Percentiles rank a stretch among this genome's conserved stretches.
phyloP scores from a whole-genome alignment of 805 yeast genomes.

The Saccharomycopsis capsularis region DNA sequence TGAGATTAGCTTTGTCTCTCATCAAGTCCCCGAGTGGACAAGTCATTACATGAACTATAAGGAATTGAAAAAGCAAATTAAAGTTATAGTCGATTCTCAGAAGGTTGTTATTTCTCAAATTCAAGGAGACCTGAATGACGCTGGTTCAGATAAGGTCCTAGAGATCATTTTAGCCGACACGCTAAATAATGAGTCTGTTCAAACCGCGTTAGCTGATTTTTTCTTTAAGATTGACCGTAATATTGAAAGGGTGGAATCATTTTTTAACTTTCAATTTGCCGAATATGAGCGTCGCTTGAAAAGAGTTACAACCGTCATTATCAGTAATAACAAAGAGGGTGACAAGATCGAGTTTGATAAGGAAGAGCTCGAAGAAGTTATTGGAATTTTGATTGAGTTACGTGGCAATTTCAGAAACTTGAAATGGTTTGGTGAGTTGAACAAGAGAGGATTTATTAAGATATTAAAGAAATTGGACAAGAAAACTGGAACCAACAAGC shows the following conservation, averaged over 20 bases:
- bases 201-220: constrained; percentile 51
- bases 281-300: constrained; percentile 70
- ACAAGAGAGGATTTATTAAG: constrained; percentile 82
- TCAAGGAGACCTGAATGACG: constrained; percentile 23
- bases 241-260: constrained; percentile 72
- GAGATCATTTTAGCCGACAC: constrained; percentile 25
- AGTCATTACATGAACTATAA: constrained; percentile 80
- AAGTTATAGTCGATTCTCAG: constrained; percentile 46
- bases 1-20: constrained; percentile 44
- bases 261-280: constrained; percentile 62
- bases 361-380: constrained; percentile 54
- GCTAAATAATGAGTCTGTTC: constrained; percentile 37
- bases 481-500: constrained; percentile 57
- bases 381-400: constrained; percentile 65
- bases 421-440: constrained; percentile 91
- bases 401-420: constrained; percentile 71
- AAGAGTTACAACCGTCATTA: constrained; percentile 35
- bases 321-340: constrained; percentile 16
- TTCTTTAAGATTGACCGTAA: constrained; percentile 75
- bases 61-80: constrained; percentile 71
- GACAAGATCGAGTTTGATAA: constrained; percentile 32
- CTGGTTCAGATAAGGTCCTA: background rate
- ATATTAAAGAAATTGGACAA: constrained; percentile 88
- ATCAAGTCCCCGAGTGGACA: constrained; percentile 94
- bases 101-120: constrained; percentile 27